Evolutionary conservation across 2,329 filamentous ascomycete species (phyloP), one percentile per base, ranked within the genome.

Genomic region (Xylariaceae sp.): DNA sequence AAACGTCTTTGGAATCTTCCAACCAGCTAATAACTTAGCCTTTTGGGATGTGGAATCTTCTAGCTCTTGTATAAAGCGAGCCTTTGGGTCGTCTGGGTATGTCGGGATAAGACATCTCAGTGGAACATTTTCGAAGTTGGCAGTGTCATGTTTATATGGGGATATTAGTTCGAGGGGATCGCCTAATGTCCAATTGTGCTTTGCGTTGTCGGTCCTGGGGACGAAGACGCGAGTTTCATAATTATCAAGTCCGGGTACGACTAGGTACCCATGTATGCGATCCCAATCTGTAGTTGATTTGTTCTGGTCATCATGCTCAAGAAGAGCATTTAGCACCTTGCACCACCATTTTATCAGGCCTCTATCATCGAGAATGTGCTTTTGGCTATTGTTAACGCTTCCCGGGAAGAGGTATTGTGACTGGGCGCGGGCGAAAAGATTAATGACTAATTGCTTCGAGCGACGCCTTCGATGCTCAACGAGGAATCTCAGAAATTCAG

Each of bases 281-380:
- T 71, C 70, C 74, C 78, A 80, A n/a, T 65, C 63, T 4, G 65
- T 63, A 7, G 57, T 59, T 48, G 61, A 65, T 61, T 22, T 73
- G 65, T 37, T 66, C 57, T 61, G 64, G 61, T 45, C 67, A 65
- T 80, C 71, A 13, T 71, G 58, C 47, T 76, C 74, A 10, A 95
- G 71, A 3, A 96, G 76, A 0, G 88, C 87, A 65, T 96, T 87
- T 12, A 96, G 73, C 10, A 92, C 88, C 15, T 83, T 86, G 67
- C 91, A 96, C 94, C 94, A 99, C 94, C 94, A 99, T 65, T 86
- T 89, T 18, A 99, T 89, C 48, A 99, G 75, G 0, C 88, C 89
- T 30, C 91, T 80, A 65, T 99, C 94, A 64, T 96, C 90, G 8
- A 97, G 76, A 0, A 99, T 87, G 73, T 99, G 94, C 68, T 99